Conservation (phyloP, 2,329 filamentous ascomycete genomes). For the Colletotrichum limetticola region DNA sequence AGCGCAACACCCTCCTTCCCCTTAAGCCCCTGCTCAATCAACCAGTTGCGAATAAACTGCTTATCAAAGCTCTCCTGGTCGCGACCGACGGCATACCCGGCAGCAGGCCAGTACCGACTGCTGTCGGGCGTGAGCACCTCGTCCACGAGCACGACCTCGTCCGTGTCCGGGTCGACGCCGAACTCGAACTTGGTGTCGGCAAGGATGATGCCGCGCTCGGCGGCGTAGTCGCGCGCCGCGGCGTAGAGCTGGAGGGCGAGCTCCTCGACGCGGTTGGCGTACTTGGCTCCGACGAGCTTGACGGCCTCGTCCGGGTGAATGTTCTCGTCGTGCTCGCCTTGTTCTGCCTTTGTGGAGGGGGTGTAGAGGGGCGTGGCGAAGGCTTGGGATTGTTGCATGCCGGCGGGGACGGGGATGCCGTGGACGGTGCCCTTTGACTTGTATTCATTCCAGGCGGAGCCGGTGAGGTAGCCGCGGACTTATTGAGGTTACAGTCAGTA, state of each 20-base stretch:
- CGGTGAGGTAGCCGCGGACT: constrained; percentile 91
- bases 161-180: constrained; percentile 71
- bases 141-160: constrained; percentile 80
- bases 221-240: constrained; percentile 71
- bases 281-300: constrained; percentile 71
- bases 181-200: constrained; percentile 74
- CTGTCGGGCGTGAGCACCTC: constrained; percentile 87
- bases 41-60: constrained; percentile 85
- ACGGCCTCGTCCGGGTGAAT: constrained; percentile 76
- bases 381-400: constrained; percentile 76
- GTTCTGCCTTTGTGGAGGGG: constrained; percentile 86
- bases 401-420: constrained; percentile 75
- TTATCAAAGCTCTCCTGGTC: constrained; percentile 91
- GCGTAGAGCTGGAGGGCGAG: constrained; percentile 73
- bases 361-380: constrained; percentile 76
- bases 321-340: constrained; percentile 85
- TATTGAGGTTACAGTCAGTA: constrained; percentile 1
- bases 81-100: constrained; percentile 76
- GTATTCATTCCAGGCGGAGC: constrained; percentile 85
- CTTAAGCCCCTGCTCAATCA: constrained; percentile 78
- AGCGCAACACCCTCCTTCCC: constrained; percentile 79
- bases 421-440: constrained; percentile 80
- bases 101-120: constrained; percentile 87
- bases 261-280: constrained; percentile 73
- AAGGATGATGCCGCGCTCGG: constrained; percentile 76